These are phyloP conservation scores for Macadamia integrifolia DNA, from an alignment of 164 flowering plant genomes.

Conservation along the genomic window DNA sequence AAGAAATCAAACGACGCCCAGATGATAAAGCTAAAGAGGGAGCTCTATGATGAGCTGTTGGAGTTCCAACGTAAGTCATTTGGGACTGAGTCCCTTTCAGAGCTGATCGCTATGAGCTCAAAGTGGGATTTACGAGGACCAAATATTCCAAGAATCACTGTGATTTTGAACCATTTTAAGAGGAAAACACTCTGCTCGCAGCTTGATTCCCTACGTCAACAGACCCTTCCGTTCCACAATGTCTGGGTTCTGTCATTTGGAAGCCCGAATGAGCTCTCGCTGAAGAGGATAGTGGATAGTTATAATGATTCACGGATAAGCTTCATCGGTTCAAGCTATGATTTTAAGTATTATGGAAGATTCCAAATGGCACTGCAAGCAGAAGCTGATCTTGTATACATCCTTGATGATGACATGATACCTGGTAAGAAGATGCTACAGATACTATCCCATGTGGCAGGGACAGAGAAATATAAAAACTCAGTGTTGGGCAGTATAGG, in stretches of 20 bases:
- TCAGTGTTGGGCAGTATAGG: constrained; percentile 95
- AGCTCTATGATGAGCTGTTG: constrained; percentile 67
- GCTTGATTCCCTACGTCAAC: constrained; percentile 77
- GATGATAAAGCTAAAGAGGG: constrained; percentile 86
- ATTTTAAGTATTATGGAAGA: constrained; percentile 95
- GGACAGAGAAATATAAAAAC: constrained; percentile 88
- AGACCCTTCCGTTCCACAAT: constrained; percentile 80
- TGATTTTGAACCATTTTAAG: constrained; percentile 91
- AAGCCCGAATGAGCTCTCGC: constrained; percentile 67
- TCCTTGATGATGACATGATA: constrained; percentile 96
- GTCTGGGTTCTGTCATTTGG: constrained; percentile 94
- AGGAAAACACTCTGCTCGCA: constrained; percentile 92
- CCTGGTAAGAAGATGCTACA: constrained; percentile 89
- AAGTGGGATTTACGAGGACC: constrained; percentile 65
- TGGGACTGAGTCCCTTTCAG: constrained; percentile 65
- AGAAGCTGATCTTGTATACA: constrained; percentile 80
- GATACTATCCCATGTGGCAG: constrained; percentile 87
- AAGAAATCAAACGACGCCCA: constrained; percentile 77
- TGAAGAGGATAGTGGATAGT: constrained; percentile 72
- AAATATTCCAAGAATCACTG: constrained; percentile 64
- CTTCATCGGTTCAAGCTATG: constrained; percentile 83
- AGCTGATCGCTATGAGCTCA: constrained; percentile 79
- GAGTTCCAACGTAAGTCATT: constrained; percentile 55
- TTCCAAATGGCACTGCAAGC: constrained; percentile 96
- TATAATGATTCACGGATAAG: constrained; percentile 82